Percentiles rank a stretch among this genome's conserved stretches.
phyloP scores from a whole-genome alignment of 805 yeast genomes.

The Candida silvicultrix region DNA sequence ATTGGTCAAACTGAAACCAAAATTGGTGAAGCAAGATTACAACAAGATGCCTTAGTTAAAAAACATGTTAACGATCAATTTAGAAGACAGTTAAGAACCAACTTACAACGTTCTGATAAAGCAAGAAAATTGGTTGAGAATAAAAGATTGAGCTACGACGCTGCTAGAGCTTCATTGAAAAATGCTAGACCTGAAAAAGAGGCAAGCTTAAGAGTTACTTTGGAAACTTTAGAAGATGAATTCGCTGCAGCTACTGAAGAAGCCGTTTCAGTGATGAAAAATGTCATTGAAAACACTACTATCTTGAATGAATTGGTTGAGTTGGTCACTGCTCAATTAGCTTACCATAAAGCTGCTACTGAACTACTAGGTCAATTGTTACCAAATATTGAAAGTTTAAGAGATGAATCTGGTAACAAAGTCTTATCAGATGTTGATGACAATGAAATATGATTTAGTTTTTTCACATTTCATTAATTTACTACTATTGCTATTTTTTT shows the following conservation, averaged over 20 bases:
- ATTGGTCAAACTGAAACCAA: slow-evolving; percentile 66
- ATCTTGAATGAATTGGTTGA: slow-evolving; percentile 63
- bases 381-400: slow-evolving; percentile 55
- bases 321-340: slow-evolving; percentile 72
- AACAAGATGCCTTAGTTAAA: slow-evolving; percentile 71
- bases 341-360: slow-evolving; percentile 69
- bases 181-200: slow-evolving; percentile 56
- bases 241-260: slow-evolving; percentile 88
- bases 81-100: slow-evolving; percentile 51
- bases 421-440: slow-evolving; percentile 20
- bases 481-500: neutral
- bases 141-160: slow-evolving; percentile 73
- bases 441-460: slow-evolving; percentile 10
- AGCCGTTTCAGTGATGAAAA: slow-evolving; percentile 77
- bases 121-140: slow-evolving; percentile 72
- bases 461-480: neutral
- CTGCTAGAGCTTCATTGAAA: slow-evolving; percentile 54
- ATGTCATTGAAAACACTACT: slow-evolving; percentile 64
- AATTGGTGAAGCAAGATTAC: slow-evolving; percentile 76
- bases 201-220: slow-evolving; percentile 65
- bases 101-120: slow-evolving; percentile 55
- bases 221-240: slow-evolving; percentile 84
- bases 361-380: slow-evolving; percentile 60
- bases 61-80: slow-evolving; percentile 65
- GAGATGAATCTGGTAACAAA: slow-evolving; percentile 39